Percentiles rank a stretch among this genome's conserved stretches.
These are phyloP conservation scores for Leccinum fuscescens DNA, from an alignment of 1,284 basidiomycete genomes.

Conservation along the genomic window DNA sequence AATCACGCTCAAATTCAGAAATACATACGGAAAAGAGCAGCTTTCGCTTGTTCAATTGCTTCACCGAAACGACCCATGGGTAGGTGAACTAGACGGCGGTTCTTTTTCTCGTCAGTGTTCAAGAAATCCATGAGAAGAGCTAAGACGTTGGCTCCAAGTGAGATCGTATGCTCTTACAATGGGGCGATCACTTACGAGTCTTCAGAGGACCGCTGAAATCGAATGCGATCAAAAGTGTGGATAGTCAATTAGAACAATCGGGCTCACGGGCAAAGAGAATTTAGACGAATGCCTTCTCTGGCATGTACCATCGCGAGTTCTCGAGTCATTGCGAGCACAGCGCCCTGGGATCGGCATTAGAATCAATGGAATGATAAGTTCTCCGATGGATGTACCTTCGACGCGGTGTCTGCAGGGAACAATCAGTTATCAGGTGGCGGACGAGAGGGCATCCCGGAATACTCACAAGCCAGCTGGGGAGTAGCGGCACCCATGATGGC, in stretches of 20 bases:
- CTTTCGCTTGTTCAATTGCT: slow-evolving; percentile 91
- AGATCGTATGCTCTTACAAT: neutral
- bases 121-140: slow-evolving; percentile 97
- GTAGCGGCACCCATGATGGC: slow-evolving; percentile 93
- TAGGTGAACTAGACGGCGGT: slow-evolving; percentile 86
- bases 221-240: slow-evolving; percentile 6
- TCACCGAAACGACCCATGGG: slow-evolving; percentile 98
- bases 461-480: slow-evolving; percentile 90
- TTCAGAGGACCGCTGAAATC: slow-evolving; percentile 80
- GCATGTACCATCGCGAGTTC: slow-evolving; percentile 98
- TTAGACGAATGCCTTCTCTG: slow-evolving; percentile 91
- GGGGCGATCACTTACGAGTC: slow-evolving; percentile 61
- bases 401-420: slow-evolving; percentile 69
- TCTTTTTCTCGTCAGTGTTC: slow-evolving; percentile 93
- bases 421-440: slow-evolving; percentile 2
- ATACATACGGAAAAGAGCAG: slow-evolving; percentile 82
- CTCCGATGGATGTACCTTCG: slow-evolving; percentile 53
- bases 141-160: slow-evolving; percentile 27
- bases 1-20: neutral
- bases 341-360: slow-evolving; percentile 57
- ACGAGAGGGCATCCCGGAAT: neutral
- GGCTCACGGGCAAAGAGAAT: slow-evolving; percentile 91
- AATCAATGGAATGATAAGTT: neutral
- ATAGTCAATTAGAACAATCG: neutral
- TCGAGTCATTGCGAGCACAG: slow-evolving; percentile 95